Evolutionary conservation across 2,329 filamentous ascomycete genomes (phyloP).

Genomic region (Claviceps sp.): DNA sequence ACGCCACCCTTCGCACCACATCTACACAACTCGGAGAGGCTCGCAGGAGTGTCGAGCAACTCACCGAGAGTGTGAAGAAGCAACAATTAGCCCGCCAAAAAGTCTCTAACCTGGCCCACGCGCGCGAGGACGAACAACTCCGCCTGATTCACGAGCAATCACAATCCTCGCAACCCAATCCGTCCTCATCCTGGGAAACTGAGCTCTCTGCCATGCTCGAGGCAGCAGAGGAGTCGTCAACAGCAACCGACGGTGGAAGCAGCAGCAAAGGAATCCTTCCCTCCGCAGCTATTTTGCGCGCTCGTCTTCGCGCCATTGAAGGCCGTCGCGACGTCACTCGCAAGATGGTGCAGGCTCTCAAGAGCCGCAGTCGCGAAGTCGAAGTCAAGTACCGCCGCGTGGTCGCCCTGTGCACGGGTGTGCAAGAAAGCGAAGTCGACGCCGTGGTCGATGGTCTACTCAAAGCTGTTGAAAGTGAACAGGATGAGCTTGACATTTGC

Average conservation of each 20-base stretch:
- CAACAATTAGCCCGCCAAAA: conserved; percentile 56
- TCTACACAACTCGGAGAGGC: conserved; percentile 69
- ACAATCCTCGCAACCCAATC: conserved; percentile 29
- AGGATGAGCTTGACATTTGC: conserved; percentile 59
- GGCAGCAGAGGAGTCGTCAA: conserved; percentile 23
- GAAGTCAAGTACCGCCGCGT: conserved; percentile 82
- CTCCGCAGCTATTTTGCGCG: conserved; percentile 45
- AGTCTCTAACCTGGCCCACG: conserved; percentile 63
- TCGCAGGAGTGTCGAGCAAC: conserved; percentile 55
- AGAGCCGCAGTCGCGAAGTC: conserved; percentile 67
- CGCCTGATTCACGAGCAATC: conserved; percentile 29
- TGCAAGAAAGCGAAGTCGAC: conserved; percentile 68
- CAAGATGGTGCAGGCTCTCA: conserved; percentile 55
- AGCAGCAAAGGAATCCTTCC: conserved; percentile 36
- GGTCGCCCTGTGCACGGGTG: conserved; percentile 73
- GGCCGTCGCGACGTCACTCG: conserved; percentile 54
- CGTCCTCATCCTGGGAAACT: conserved; percentile 37
- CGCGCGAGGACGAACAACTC: conserved; percentile 55
- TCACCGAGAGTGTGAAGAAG: conserved; percentile 52
- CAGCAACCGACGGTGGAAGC: conserved; percentile 21
- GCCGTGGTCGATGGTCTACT: conserved; percentile 65
- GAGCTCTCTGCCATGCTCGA: conserved; percentile 36
- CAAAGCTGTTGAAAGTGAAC: conserved; percentile 81
- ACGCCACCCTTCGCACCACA: conserved; percentile 66
- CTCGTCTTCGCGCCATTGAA: conserved; percentile 57